These are phyloP conservation scores for Dacryopinax primogenitus DNA, from an alignment of 768 basidiomycete species.

Conservation along the genomic window DNA sequence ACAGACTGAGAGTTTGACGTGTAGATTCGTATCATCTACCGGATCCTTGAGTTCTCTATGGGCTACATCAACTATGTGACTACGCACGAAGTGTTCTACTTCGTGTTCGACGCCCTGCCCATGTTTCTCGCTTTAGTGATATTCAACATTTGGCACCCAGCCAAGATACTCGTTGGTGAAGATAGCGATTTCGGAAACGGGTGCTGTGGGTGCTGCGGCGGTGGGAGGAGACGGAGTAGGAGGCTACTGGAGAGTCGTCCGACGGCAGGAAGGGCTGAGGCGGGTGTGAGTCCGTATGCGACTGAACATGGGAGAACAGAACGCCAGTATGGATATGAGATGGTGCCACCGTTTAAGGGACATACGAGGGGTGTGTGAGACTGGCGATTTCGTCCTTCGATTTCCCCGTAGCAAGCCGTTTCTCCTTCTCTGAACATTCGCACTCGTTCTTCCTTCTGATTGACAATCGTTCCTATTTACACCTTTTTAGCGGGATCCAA, in stretches of 20 bases:
- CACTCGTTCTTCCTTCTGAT: no score
- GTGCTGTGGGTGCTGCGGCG: not conserved
- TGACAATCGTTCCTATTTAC: no score
- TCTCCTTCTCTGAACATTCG: no score
- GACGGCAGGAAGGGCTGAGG: not conserved
- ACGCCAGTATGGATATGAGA: not conserved
- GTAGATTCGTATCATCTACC: not conserved
- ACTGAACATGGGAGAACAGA: not conserved
- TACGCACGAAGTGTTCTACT: not conserved
- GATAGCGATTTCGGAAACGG: not conserved
- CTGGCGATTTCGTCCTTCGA: no score
- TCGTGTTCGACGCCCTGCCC: not conserved
- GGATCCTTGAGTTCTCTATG: not conserved
- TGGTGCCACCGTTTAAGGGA: not conserved
- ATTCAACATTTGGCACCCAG: not conserved
- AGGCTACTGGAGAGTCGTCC: not conserved
- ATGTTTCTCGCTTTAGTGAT: not conserved
- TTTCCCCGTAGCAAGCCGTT: no score
- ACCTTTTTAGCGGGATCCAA: no score
- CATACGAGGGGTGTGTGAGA: not conserved
- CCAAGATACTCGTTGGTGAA: not conserved
- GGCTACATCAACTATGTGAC: not conserved
- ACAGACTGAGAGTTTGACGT: not conserved
- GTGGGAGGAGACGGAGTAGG: not conserved
- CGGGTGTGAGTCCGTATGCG: not conserved